A percentile compares a stretch with the other conserved stretches of the same genome.
phyloP scores from a whole-genome alignment of 768 basidiomycete genomes.

The Amanita fuliginea region DNA sequence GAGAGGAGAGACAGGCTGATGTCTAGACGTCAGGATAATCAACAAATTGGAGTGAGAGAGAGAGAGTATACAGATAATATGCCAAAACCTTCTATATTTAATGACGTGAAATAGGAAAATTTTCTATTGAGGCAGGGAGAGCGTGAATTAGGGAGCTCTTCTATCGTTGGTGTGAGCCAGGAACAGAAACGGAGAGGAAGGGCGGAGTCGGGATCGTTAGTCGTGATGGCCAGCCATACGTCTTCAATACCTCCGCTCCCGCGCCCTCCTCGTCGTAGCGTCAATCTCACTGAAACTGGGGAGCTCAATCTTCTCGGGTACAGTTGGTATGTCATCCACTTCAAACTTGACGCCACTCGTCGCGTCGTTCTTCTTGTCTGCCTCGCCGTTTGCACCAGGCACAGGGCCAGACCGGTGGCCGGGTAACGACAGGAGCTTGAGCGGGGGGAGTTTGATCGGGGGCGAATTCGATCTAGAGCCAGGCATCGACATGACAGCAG shows the following conservation, averaged over 20 bases:
- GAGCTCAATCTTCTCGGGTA: slow-evolving; percentile 33
- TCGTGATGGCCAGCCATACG: not conserved
- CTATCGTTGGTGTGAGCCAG: not conserved
- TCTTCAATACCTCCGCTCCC: slow-evolving; percentile 11
- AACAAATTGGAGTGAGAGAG: not conserved
- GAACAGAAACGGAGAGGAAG: not conserved
- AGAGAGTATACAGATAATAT: not conserved
- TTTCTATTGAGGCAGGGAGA: not conserved
- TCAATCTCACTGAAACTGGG: slow-evolving; percentile 58
- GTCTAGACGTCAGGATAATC: not conserved
- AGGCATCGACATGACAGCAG: slow-evolving; percentile 30
- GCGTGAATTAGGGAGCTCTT: not conserved
- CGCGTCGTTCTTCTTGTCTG: not conserved
- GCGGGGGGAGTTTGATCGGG: slow-evolving; percentile 61
- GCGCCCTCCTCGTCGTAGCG: slow-evolving; percentile 29
- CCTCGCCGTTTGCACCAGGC: slow-evolving; percentile 1
- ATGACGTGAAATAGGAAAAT: not conserved
- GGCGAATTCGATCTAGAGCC: slow-evolving; percentile 56
- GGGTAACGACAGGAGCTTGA: slow-evolving; percentile 30
- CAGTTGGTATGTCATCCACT: not conserved
- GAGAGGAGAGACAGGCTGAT: not conserved
- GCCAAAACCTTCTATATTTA: not conserved
- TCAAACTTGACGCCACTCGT: not conserved
- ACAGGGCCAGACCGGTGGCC: slow-evolving; percentile 3
- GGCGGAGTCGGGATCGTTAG: not conserved